These are phyloP conservation scores for Litsea cubeba DNA, from an alignment of 164 flowering plant genomes.

Conservation along the genomic window DNA sequence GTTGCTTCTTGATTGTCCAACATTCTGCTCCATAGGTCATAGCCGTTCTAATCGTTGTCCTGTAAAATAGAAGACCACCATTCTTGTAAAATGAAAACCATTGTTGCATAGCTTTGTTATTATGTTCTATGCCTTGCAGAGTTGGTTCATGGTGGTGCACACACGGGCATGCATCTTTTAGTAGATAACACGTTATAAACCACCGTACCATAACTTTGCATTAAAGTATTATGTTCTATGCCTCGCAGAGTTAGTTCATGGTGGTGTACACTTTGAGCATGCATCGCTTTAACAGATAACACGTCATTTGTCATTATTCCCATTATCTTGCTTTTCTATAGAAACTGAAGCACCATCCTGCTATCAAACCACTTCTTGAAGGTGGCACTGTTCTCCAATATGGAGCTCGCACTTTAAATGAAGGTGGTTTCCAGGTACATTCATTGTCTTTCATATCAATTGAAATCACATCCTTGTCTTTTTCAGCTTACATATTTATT, in stretches of 20 bases:
- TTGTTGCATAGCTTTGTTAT: background rate
- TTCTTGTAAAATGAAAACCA: background rate
- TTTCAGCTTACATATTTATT: background rate
- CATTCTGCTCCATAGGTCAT: no score
- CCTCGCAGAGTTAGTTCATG: background rate
- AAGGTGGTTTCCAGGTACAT: conserved; percentile 95
- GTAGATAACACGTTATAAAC: background rate
- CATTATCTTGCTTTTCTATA: conserved; percentile 16
- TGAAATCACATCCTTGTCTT: background rate
- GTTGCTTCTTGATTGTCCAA: background rate
- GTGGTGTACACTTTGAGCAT: background rate
- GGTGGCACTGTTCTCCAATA: conserved; percentile 91
- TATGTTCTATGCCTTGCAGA: background rate
- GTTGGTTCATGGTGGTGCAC: background rate
- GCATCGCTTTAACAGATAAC: background rate
- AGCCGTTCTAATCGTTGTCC: no score
- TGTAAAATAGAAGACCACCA: background rate
- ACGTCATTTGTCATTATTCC: background rate
- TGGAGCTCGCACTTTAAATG: conserved; percentile 97
- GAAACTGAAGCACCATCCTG: conserved; percentile 93
- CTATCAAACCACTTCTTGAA: conserved; percentile 70
- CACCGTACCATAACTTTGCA: background rate
- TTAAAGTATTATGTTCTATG: background rate
- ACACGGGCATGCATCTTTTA: background rate
- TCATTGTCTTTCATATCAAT: conserved; percentile 1